Percentiles rank a stretch among this genome's conserved stretches.
phyloP scores from a whole-genome alignment of 192 early-diverging fungal genomes.

The Rhizophlyctis rosea region DNA sequence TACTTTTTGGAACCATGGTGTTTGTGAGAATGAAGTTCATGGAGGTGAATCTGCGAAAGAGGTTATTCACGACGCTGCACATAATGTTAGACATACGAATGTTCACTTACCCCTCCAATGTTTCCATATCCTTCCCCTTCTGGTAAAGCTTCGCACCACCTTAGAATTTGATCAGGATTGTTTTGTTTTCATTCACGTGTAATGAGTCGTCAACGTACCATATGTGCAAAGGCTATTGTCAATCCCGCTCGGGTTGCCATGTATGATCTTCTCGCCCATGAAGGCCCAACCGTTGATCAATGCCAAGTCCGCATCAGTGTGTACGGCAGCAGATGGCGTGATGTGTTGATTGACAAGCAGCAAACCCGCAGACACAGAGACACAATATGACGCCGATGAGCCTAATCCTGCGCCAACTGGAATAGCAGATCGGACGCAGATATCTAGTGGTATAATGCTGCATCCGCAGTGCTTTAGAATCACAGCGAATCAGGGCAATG shows the following conservation, averaged over 20 bases:
- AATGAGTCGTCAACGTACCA: conserved; percentile 46
- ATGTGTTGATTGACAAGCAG: conserved; percentile 43
- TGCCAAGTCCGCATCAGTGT: conserved; percentile 30
- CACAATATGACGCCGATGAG: conserved; percentile 90
- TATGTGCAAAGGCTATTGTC: conserved; percentile 89
- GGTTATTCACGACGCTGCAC: too few species aligned
- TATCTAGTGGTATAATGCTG: conserved; percentile 35
- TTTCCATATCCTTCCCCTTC: conserved; percentile 56
- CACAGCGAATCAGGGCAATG: too few species aligned
- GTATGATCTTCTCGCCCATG: conserved; percentile 88
- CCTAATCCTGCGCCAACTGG: conserved; percentile 95
- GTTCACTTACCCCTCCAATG: conserved; percentile 49
- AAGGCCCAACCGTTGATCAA: conserved; percentile 90
- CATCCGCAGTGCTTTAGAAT: too few species aligned
- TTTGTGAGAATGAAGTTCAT: conserved; percentile 83
- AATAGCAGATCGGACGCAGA: conserved; percentile 69
- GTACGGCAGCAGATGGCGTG: not conserved
- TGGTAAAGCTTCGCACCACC: conserved; percentile 72
- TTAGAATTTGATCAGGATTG: conserved; percentile 19
- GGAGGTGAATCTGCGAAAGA: conserved; percentile 49
- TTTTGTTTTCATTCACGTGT: not conserved
- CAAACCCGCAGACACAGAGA: conserved; percentile 73
- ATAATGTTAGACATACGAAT: too few species aligned
- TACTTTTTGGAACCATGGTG: conserved; percentile 86
- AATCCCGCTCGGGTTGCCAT: conserved; percentile 92